A percentile compares a stretch with the other conserved stretches of the same genome.
Evolutionary conservation across 1,284 basidiomycete species (phyloP).

Genomic region (Cyathus olla): DNA sequence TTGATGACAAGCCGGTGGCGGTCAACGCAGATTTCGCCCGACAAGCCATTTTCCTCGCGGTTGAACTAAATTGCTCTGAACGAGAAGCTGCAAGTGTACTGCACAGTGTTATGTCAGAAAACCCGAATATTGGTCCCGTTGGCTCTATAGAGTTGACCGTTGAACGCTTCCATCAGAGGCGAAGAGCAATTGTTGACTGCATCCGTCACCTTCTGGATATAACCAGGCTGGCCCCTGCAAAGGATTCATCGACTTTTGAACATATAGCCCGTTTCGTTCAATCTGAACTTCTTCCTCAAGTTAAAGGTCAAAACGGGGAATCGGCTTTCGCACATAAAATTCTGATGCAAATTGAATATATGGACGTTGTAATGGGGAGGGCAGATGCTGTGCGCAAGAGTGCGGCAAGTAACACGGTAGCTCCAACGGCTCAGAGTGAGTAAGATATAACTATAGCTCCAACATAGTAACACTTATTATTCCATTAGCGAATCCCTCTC

Average conservation of each 20-base stretch:
- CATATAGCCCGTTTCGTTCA: slow-evolving; percentile 65
- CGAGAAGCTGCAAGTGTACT: slow-evolving; percentile 79
- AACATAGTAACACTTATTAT: neutral
- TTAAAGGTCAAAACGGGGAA: slow-evolving; percentile 41
- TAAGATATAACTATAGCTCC: neutral
- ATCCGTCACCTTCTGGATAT: slow-evolving; percentile 59
- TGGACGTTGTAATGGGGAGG: slow-evolving; percentile 62
- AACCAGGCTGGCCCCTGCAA: slow-evolving; percentile 49
- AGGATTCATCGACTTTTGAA: slow-evolving; percentile 54
- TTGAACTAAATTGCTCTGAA: slow-evolving; percentile 84
- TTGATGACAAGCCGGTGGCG: slow-evolving; percentile 70
- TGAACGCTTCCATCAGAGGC: slow-evolving; percentile 72
- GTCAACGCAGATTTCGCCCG: slow-evolving; percentile 81
- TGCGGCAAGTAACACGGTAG: slow-evolving; percentile 70
- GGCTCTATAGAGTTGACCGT: slow-evolving; percentile 73
- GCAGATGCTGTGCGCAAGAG: slow-evolving; percentile 69
- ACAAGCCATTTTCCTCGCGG: slow-evolving; percentile 80
- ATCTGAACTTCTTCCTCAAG: slow-evolving; percentile 59
- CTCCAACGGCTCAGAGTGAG: slow-evolving; percentile 64
- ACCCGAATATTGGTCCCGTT: slow-evolving; percentile 70
- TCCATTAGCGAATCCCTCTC: slow-evolving; percentile 51
- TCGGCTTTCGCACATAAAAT: slow-evolving; percentile 63
- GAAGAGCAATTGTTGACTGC: slow-evolving; percentile 76
- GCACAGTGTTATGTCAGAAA: slow-evolving; percentile 68
- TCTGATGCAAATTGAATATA: slow-evolving; percentile 70